Evolutionary conservation across 768 basidiomycete species (phyloP), one percentile per base, ranked within the genome.

Genomic region (Tulasnella sp.): DNA sequence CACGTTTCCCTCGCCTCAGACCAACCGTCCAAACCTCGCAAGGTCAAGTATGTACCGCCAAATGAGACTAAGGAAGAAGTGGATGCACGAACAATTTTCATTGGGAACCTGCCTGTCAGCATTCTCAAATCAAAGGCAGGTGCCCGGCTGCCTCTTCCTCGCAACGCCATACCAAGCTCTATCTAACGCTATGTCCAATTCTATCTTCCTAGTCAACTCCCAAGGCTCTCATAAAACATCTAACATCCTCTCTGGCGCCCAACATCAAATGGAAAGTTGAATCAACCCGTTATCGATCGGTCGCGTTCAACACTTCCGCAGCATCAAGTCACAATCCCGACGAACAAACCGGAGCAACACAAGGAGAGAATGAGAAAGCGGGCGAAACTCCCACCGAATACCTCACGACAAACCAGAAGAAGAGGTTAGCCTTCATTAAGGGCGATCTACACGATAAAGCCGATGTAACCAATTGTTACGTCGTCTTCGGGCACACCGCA

Each of bases 381-480:
- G 71, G 74, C 29, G 59, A 61, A 32, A 48, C 10, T 17, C 59
- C n/a, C 60, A 66, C 90, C 69, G 75, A 75, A 38, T 88, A 80
- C 70, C 78, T 96, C 52, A 88, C 81, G 5, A 78, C 89, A 0
- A 78, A 78, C 52, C 88, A 96, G 72, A 97, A 95, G 76, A 89
- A 94, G 73, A 88, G 85, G 64, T 82, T 97, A 55, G 89, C 92
- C 0, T 96, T 93, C 70, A 96, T 98, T 69, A 88, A 92, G 68
- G 84, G 84, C 56, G 90, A 95, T 65, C 82, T 97, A 67, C 92
- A 98, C 71, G 75, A 83, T 1, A 77, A 80, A 32, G 84, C 85
- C 3, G 82, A 82, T 65, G 77, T 81, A 17, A 80, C 89, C 61
- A 88, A 93, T 67, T 88, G 90, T 0, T 99, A 99, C 70, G 72